phyloP scores from a whole-genome alignment of 768 basidiomycete genomes.

The Boletus rufocinnamomeus region DNA sequence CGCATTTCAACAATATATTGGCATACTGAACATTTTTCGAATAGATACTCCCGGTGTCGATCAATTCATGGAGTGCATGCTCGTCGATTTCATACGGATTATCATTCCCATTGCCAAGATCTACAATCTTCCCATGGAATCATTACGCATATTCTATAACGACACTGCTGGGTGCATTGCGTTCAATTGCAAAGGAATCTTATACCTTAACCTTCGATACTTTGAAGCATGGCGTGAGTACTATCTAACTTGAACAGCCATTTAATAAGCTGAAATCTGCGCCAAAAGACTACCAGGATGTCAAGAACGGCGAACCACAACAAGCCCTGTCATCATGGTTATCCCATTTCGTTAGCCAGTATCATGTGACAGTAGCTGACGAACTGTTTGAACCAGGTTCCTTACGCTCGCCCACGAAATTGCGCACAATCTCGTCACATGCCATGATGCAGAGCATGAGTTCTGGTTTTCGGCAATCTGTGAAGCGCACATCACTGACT shows the following conservation, averaged over 20 bases:
- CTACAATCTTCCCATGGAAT: constrained; percentile 67
- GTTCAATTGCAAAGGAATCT: constrained; percentile 82
- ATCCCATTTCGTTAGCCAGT: background rate
- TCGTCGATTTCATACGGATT: constrained; percentile 70
- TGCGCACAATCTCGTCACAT: background rate
- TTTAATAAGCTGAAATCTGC: background rate
- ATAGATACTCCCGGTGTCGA: constrained; percentile 55
- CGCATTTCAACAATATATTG: background rate
- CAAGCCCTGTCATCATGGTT: constrained; percentile 5
- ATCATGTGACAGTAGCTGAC: background rate
- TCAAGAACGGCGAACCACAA: background rate
- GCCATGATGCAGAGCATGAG: background rate
- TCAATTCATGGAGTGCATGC: constrained; percentile 50
- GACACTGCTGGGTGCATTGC: constrained; percentile 70
- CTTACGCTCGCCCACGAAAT: background rate
- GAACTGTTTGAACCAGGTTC: background rate
- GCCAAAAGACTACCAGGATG: constrained; percentile 7
- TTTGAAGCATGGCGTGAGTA: constrained; percentile 81
- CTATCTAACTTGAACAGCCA: background rate
- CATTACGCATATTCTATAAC: constrained; percentile 85
- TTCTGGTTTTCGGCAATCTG: constrained; percentile 1
- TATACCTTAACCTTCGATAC: constrained; percentile 86
- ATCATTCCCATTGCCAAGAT: constrained; percentile 63
- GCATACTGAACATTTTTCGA: background rate
- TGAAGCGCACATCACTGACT: background rate